A percentile compares a stretch with the other conserved stretches of the same genome.
These are phyloP conservation scores for Podospora pseudoanserina DNA, from an alignment of 495 filamentous ascomycete genomes.

Conservation along the genomic window DNA sequence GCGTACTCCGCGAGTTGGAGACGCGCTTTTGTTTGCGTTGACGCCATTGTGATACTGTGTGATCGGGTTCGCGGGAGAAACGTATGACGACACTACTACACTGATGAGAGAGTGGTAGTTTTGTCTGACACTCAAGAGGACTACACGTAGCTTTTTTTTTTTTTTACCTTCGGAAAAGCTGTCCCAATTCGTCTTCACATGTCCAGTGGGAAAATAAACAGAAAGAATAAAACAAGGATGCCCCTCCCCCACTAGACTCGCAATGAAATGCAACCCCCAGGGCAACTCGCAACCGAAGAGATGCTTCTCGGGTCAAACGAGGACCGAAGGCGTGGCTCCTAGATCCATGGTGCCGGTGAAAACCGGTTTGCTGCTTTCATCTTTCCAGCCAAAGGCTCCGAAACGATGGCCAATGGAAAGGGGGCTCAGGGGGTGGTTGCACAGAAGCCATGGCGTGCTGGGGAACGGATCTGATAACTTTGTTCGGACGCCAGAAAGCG, in stretches of 20 bases:
- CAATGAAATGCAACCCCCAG: background rate
- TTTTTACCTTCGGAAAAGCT: background rate
- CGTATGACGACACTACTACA: no score
- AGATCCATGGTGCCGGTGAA: constrained; percentile 1
- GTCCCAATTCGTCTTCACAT: background rate
- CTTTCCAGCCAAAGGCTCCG: background rate
- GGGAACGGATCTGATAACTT: constrained; percentile 51
- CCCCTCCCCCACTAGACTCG: background rate
- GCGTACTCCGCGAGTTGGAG: constrained; percentile 25
- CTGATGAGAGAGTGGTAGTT: background rate
- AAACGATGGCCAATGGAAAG: constrained; percentile 21
- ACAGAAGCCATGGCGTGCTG: constrained; percentile 24
- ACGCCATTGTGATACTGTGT: background rate
- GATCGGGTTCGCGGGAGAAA: background rate
- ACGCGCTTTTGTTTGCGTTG: constrained; percentile 12
- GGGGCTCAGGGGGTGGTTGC: background rate
- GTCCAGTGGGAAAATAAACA: background rate
- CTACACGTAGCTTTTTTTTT: no score
- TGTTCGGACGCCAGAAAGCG: constrained; percentile 35
- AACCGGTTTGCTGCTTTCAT: constrained; percentile 6
- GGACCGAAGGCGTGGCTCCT: background rate
- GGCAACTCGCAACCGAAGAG: background rate
- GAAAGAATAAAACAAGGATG: background rate
- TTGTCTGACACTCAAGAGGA: background rate
- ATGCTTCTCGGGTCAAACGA: background rate